Percentiles rank a stretch among this genome's conserved stretches.
phyloP scores from a whole-genome alignment of 306 rosid species.

The Mucuna pruriens region DNA sequence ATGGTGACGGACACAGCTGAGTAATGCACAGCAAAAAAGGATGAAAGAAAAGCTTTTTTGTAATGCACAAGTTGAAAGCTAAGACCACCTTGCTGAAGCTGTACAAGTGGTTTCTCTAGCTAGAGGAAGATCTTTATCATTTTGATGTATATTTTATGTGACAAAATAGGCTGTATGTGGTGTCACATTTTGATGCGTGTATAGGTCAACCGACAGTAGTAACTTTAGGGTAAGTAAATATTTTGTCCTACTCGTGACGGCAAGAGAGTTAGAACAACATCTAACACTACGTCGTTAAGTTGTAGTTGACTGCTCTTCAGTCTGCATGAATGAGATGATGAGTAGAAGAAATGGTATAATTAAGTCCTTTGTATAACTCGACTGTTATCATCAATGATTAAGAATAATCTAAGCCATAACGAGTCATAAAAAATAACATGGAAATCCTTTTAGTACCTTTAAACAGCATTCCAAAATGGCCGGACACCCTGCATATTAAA shows the following conservation, averaged over 20 bases:
- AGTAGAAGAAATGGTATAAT: background rate
- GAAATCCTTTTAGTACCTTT: background rate
- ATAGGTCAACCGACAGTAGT: background rate
- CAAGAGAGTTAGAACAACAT: constrained; percentile 12
- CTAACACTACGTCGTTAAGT: background rate
- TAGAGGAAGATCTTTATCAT: constrained; percentile 27
- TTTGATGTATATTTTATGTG: constrained; percentile 35
- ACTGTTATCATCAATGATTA: background rate
- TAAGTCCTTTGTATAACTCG: constrained; percentile 1
- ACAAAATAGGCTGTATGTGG: constrained; percentile 6
- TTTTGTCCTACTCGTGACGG: background rate
- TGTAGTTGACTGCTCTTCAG: background rate
- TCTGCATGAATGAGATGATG: constrained; percentile 1
- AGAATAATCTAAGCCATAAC: background rate
- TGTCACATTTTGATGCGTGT: constrained; percentile 31
- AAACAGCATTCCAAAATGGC: background rate
- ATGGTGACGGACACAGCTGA: constrained; percentile 57
- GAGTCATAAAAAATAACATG: background rate
- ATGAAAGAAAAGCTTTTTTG: background rate
- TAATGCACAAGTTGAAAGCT: background rate
- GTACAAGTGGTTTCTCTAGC: background rate
- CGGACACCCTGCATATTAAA: constrained; percentile 29
- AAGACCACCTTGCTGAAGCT: constrained; percentile 18
- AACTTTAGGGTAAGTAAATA: constrained; percentile 15
- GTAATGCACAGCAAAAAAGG: constrained; percentile 5